Percentiles rank a stretch among this genome's conserved stretches.
These are phyloP conservation scores for Penicillium nordicum DNA, from an alignment of 2,329 filamentous ascomycete species.

Conservation along the genomic window DNA sequence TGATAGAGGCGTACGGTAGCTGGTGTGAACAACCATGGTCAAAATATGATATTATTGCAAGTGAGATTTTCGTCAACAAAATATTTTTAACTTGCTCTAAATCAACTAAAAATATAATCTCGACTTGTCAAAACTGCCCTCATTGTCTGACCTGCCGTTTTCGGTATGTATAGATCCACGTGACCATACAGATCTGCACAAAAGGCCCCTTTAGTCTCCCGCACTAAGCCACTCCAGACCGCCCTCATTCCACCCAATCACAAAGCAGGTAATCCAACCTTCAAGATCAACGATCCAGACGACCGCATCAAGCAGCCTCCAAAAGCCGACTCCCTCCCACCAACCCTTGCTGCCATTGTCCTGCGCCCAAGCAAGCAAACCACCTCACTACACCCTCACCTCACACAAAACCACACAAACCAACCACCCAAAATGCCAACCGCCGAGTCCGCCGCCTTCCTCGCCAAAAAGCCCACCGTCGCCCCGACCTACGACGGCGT, in stretches of 20 bases:
- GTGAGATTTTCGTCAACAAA: rapidly evolving
- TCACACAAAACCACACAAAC: neutral
- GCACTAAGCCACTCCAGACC: conserved; percentile 11
- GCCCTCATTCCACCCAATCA: conserved; percentile 30
- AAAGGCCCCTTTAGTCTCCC: neutral
- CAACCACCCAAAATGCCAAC: conserved; percentile 54
- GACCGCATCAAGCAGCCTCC: conserved; percentile 15
- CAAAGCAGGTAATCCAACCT: conserved; percentile 23
- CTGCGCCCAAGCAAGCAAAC: neutral
- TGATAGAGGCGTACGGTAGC: neutral
- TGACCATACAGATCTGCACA: conserved; percentile 2
- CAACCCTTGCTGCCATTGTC: conserved; percentile 5
- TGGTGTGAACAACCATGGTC: neutral
- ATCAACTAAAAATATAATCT: neutral
- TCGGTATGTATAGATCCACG: conserved; percentile 3
- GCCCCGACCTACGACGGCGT: conserved; percentile 65
- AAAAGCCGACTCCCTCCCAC: conserved; percentile 4
- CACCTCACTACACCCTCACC: neutral
- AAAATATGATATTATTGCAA: neutral
- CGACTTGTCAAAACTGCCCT: neutral
- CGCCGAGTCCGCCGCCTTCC: conserved; percentile 61
- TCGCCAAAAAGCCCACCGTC: conserved; percentile 63
- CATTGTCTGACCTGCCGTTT: neutral
- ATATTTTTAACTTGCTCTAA: rapidly evolving
- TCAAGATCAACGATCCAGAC: conserved; percentile 19